phyloP scores from a whole-genome alignment of 2,329 filamentous ascomycete species.

The Hymenoscyphus linearis region DNA sequence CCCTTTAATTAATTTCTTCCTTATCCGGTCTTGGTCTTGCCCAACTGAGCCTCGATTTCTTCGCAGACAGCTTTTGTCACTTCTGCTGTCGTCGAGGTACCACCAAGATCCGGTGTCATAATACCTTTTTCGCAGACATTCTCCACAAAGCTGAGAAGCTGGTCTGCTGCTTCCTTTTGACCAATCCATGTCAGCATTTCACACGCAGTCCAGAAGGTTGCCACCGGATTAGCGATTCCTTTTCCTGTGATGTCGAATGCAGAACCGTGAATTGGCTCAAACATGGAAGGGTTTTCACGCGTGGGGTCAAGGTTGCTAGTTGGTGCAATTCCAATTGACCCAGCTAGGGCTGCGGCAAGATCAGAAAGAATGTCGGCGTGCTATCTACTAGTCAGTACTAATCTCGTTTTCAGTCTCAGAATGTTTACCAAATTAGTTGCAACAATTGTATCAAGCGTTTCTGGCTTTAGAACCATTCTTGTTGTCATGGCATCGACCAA shows the following conservation, averaged over 20 bases:
- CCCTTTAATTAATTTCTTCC: not conserved
- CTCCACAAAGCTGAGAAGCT: constrained; percentile 48
- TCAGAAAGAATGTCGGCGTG: constrained; percentile 65
- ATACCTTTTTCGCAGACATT: constrained; percentile 46
- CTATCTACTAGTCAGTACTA: constrained; percentile 1
- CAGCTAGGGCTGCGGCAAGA: constrained; percentile 63
- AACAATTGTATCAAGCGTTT: constrained; percentile 56
- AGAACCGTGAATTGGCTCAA: constrained; percentile 56
- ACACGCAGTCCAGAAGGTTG: constrained; percentile 51
- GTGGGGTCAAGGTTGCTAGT: constrained; percentile 63
- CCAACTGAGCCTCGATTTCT: constrained; percentile 19
- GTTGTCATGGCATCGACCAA: constrained; percentile 33
- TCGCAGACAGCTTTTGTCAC: constrained; percentile 26
- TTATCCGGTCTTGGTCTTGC: not conserved
- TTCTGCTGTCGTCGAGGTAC: constrained; percentile 26
- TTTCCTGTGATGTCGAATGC: constrained; percentile 55
- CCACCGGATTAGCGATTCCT: constrained; percentile 52
- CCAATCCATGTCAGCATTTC: constrained; percentile 56
- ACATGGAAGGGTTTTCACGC: constrained; percentile 50
- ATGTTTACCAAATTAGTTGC: constrained; percentile 47
- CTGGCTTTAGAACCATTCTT: constrained; percentile 54
- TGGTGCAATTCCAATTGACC: constrained; percentile 67
- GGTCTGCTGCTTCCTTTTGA: constrained; percentile 44
- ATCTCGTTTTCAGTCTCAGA: not conserved
- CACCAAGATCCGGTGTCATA: constrained; percentile 50